Conservation (phyloP, 2,329 filamentous ascomycete species). For the Sarocladium kiliense region DNA sequence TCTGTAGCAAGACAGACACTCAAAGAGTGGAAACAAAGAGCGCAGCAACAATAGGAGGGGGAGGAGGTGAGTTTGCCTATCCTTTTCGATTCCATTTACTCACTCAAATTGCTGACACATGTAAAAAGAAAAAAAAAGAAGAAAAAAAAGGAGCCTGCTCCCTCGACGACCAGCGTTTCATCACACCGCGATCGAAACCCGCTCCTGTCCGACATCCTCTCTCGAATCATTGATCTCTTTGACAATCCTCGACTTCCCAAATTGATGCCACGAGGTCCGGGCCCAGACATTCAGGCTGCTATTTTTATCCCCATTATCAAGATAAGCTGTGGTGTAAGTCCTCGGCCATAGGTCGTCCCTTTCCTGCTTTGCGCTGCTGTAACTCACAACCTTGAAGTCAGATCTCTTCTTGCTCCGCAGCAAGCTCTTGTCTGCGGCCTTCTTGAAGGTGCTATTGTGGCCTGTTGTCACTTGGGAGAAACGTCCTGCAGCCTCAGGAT, state of each 20-base stretch:
- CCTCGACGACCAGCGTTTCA: background rate
- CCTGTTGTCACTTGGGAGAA: background rate
- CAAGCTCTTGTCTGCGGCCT: background rate
- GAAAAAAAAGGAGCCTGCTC: background rate
- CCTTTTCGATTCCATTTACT: background rate
- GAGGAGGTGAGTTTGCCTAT: background rate
- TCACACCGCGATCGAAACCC: background rate
- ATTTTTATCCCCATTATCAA: background rate
- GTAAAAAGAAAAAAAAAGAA: too few species aligned
- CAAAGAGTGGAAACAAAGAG: background rate
- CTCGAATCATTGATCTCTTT: background rate
- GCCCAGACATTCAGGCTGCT: background rate
- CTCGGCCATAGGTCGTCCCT: background rate
- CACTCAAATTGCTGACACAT: background rate
- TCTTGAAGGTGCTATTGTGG: background rate
- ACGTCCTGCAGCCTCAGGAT: background rate
- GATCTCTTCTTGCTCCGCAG: background rate
- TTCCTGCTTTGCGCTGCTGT: background rate
- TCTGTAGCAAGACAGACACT: background rate
- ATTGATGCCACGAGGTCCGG: background rate
- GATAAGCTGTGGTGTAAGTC: background rate
- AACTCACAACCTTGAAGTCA: background rate
- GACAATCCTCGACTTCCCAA: background rate
- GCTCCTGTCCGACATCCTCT: background rate
- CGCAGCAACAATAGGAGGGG: background rate